Conservation (phyloP, 164 flowering plant species). For the Malania oleifera region DNA sequence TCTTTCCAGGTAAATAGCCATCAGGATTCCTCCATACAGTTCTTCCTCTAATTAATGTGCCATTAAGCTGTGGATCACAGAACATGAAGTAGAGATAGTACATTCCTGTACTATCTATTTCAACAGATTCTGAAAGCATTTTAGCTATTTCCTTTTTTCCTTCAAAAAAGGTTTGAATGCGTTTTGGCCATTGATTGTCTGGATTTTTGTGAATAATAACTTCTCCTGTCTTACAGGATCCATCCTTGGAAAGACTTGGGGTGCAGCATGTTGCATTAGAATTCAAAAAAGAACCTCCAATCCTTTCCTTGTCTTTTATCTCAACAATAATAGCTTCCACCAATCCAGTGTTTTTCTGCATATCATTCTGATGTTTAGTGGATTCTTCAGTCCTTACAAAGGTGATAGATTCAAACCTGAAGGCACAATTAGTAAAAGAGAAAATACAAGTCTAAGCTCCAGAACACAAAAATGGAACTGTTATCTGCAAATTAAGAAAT, state of each 20-base stretch:
- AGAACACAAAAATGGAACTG: neutral
- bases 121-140: constrained; percentile 38
- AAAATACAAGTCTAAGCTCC: neutral
- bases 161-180: constrained; percentile 51
- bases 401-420: constrained; percentile 66
- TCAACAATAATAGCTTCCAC: constrained; percentile 80
- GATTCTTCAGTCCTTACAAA: constrained; percentile 63
- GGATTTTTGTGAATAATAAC: constrained; percentile 50
- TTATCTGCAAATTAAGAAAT: neutral
- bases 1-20: constrained; percentile 88
- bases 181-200: constrained; percentile 60
- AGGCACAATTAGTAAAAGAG: constrained; percentile 8
- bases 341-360: constrained; percentile 62
- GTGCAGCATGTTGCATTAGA: constrained; percentile 57
- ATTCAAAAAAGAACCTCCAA: constrained; percentile 55
- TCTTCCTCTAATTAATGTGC: constrained; percentile 57
- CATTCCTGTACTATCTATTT: constrained; percentile 69
- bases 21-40: constrained; percentile 89
- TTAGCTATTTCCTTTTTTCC: constrained; percentile 38
- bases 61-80: constrained; percentile 69
- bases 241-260: constrained; percentile 36
- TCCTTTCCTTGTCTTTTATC: constrained; percentile 62
- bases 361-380: constrained; percentile 33
- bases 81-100: constrained; percentile 70
- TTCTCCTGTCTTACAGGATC: constrained; percentile 61